Conservation (phyloP, 208 protist genomes). For the Leishmania lainsoni region DNA sequence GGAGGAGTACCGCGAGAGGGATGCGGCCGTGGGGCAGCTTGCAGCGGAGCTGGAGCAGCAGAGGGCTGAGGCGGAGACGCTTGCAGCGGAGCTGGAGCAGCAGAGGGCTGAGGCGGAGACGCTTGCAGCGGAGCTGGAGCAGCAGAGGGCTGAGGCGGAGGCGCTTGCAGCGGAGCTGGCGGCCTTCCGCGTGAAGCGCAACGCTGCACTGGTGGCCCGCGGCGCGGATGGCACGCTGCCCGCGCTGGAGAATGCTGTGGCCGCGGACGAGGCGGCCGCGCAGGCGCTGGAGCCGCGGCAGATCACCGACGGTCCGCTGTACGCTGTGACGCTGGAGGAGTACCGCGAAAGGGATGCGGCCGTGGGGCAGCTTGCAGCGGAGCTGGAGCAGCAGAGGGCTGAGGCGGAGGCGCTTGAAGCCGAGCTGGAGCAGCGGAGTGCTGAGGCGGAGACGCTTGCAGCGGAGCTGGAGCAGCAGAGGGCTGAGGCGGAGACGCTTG, state of each 20-base stretch:
- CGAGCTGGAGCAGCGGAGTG: no score
- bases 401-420: not conserved
- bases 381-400: slow-evolving; percentile 11
- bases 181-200: no score
- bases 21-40: not conserved
- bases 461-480: no score
- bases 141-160: no score
- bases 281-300: slow-evolving; percentile 14
- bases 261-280: slow-evolving; percentile 19
- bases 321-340: slow-evolving; percentile 26
- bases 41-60: slow-evolving; percentile 15
- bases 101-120: not conserved
- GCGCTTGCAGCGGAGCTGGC: no score
- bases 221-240: slow-evolving; percentile 34
- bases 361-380: not conserved
- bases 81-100: not conserved
- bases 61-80: not conserved
- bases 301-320: slow-evolving; percentile 24
- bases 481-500: no score
- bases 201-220: slow-evolving; percentile 14
- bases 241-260: slow-evolving; percentile 8
- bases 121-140: slow-evolving; percentile 2
- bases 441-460: no score
- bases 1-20: slow-evolving; percentile 12
- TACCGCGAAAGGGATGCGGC: slow-evolving; percentile 1